Conservation (phyloP, 129 eudicot species). For the Flaveria sonorensis region DNA sequence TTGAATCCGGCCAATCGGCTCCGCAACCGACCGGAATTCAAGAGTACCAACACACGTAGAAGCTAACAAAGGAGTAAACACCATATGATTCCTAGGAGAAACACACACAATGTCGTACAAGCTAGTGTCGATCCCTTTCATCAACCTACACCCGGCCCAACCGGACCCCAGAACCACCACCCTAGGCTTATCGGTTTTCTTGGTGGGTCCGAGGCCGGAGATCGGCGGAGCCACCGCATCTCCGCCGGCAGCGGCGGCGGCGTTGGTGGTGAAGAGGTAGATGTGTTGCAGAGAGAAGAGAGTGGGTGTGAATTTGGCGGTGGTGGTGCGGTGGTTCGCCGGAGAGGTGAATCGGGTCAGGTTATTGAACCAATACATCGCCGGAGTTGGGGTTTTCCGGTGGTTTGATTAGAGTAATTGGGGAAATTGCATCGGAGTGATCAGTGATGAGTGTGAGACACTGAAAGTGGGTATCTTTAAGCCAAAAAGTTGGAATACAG, state of each 20-base stretch:
- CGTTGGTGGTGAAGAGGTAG: constrained; percentile 35
- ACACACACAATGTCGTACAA: constrained; percentile 86
- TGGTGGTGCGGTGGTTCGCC: constrained; percentile 19
- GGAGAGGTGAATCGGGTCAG: constrained; percentile 40
- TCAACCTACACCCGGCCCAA: constrained; percentile 95
- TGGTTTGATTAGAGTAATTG: not conserved
- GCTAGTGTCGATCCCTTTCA: constrained; percentile 80
- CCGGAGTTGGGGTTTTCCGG: not conserved
- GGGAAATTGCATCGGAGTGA: not conserved
- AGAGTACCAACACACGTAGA: constrained; percentile 98
- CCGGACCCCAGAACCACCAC: constrained; percentile 94
- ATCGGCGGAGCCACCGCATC: constrained; percentile 8
- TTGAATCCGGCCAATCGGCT: constrained; percentile 89
- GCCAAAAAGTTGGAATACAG: constrained; percentile 23
- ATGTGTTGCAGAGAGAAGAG: constrained; percentile 33
- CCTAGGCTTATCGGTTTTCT: constrained; percentile 72
- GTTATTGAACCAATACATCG: constrained; percentile 60
- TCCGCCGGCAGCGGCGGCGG: not conserved
- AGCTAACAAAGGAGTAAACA: constrained; percentile 87
- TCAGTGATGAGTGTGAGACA: too few species aligned
- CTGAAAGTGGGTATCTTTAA: not conserved
- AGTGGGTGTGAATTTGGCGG: constrained; percentile 25
- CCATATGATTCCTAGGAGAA: constrained; percentile 98
- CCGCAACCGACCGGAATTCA: constrained; percentile 95
- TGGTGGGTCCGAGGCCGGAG: constrained; percentile 67